Base-by-base conservation (phyloP, 495 filamentous ascomycete species). In the Neurospora pannonica region DNA sequence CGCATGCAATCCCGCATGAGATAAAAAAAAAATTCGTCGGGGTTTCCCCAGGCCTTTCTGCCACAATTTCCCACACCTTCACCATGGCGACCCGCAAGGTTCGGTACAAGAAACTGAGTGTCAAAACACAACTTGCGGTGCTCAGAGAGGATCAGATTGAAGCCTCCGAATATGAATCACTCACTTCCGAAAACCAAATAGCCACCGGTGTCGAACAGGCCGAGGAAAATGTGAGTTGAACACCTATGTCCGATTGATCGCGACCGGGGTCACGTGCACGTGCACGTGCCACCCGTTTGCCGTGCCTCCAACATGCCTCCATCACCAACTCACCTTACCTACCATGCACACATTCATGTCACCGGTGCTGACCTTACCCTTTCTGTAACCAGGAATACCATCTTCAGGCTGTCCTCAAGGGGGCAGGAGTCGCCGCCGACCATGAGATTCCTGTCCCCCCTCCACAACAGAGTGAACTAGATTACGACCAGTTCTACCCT, bases 191-290 rank as follows among this genome's bases (percentile, higher is more conserved):
- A 73, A 81, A 82, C 76, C 90, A 93, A 88, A 93, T 97, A 81
- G 94, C 97, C 79, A 97, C 95, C 74, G 96, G 96, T 77, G 96
- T 99, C 75, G 96, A 99, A 84, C 95, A 97, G 81, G 91, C 89
- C 73, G 96, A 99, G 84, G 95, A 99, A 88, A 95, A 92, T 86
- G 96, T 97, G 83, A 90, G 95, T 94, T 79, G 79, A 76, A 82
- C 78, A 78, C 79, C 80, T 82, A 77, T 84, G 83, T 80, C 77
- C 78, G 74, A 79, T 78, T 80, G 79, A 83, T 77, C 83, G 81
- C 81, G 71, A 34, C 67, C 54, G 28, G 24, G 70, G 73, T 85
- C 85, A 86, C 84, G 85, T 85, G 85, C 31, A 3, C 1, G 9
- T 6, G 86, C 89, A 91, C 89, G 89, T 90, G 87, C 88, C 80